Base-by-base conservation (phyloP, 768 basidiomycete genomes). In the Mycena chlorophos region DNA sequence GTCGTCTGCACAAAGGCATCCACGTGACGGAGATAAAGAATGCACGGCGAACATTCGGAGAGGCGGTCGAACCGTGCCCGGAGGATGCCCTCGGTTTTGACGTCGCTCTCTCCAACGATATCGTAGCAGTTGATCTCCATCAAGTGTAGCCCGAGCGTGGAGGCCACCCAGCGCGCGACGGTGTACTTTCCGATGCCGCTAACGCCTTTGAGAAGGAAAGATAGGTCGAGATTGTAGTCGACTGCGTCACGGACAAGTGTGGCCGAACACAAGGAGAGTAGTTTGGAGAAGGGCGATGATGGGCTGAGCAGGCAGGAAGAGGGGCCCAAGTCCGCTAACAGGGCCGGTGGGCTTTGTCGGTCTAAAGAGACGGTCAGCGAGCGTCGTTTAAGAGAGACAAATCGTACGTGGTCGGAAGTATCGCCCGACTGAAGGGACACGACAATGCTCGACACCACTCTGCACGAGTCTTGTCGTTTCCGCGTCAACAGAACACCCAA, bases 41-140 rank as follows among this genome's bases (percentile, higher is more conserved):
- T 74, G 65, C 92, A 97, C 0, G 97, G 97, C 0, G 91, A 84
- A 66, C 89, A 93, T 3, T 78, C 71, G 16, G 78, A 73, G 2
- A 92, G 94, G 69, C 86, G 83, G 50, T 92, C 91, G 59, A 97
- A 83, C 14, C 84, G 81, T 3, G 86, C 85, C 29, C 79, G 79
- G 0, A 98, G 73, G 2, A 78, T 80, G 1, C 81, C 90, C 64
- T 91, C 88, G 0, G 91, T 91, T 61, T 88, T 87, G 2, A 75
- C 73, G 40, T 87, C 84, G 39, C 80, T 87, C 47, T 98, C 95
- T 2, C 87, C 89, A 5, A 94, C 64, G 4, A 94, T 64, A 51
- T 91, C 84, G 66, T 85, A 98, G 66, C 93, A 95, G 58, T 97
- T 86, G 42, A 96, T 77, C 94, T 94, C 90, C 13, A 91, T 75